Evolutionary conservation across 805 yeast species (phyloP).

Genomic region (Grigorovia humatica): DNA sequence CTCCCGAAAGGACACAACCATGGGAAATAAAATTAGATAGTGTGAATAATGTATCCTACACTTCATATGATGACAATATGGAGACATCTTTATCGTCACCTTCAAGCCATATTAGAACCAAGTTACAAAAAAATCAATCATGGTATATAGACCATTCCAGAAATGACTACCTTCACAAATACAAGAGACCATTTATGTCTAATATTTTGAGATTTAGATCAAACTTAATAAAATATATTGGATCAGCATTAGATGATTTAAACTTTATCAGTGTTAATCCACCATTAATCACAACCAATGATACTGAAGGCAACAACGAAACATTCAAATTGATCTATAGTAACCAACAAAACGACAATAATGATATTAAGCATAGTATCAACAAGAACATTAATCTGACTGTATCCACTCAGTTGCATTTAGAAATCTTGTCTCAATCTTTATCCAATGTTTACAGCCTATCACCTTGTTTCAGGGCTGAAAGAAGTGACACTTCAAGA

Average conservation of each 20-base stretch:
- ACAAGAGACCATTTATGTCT: slow-evolving; percentile 56
- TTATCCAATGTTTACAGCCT: slow-evolving; percentile 77
- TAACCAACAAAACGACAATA: slow-evolving; percentile 39
- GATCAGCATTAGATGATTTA: slow-evolving; percentile 41
- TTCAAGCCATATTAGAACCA: not conserved
- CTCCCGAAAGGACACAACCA: slow-evolving; percentile 34
- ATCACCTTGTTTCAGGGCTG: slow-evolving; percentile 91
- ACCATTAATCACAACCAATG: slow-evolving; percentile 79
- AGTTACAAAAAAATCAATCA: slow-evolving; percentile 70
- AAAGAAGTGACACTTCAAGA: slow-evolving; percentile 78
- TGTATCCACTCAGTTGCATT: slow-evolving; percentile 85
- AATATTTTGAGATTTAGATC: slow-evolving; percentile 69
- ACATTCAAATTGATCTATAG: slow-evolving; percentile 45
- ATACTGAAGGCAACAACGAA: slow-evolving; percentile 98
- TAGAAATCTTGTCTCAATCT: slow-evolving; percentile 71
- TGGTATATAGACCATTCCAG: slow-evolving; percentile 55
- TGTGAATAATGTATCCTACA: slow-evolving; percentile 4
- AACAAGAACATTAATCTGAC: slow-evolving; percentile 36
- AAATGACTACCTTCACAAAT: slow-evolving; percentile 64
- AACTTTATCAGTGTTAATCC: slow-evolving; percentile 69
- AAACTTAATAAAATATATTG: slow-evolving; percentile 34
- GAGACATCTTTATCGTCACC: not conserved
- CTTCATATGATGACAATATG: too few species aligned
- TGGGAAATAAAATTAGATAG: slow-evolving; percentile 36
- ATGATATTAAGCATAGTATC: not conserved